Conservation (phyloP, 768 basidiomycete species). For the Antrodiella citrinella region DNA sequence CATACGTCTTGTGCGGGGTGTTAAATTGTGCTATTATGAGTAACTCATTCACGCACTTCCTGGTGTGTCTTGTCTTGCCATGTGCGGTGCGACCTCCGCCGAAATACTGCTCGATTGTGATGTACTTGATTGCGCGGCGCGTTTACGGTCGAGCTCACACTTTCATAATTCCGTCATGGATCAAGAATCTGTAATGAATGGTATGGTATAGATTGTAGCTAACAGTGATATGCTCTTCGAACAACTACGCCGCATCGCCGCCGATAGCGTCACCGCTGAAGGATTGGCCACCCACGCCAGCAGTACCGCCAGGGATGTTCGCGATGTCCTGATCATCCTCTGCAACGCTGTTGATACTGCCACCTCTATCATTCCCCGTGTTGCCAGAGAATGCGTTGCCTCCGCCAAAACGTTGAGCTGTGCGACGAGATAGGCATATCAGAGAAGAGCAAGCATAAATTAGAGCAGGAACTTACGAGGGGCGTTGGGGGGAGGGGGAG, state of each 20-base stretch:
- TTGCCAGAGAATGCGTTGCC: slow-evolving; percentile 10
- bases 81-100: too few relatives aligned
- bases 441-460: too few relatives aligned
- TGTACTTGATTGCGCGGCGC: slow-evolving; percentile 5
- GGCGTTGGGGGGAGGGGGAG: neutral
- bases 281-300: slow-evolving; percentile 18
- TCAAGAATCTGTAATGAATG: neutral
- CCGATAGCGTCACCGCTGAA: slow-evolving; percentile 14
- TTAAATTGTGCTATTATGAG: slow-evolving; percentile 16
- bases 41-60: neutral
- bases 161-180: slow-evolving; percentile 2
- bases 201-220: neutral
- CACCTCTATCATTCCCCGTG: slow-evolving; percentile 10
- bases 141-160: slow-evolving; percentile 1
- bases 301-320: slow-evolving; percentile 14
- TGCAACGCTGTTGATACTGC: slow-evolving; percentile 9
- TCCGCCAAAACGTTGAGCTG: slow-evolving; percentile 7
- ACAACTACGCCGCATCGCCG: slow-evolving; percentile 8
- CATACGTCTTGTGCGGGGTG: slow-evolving; percentile 8
- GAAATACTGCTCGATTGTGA: too few relatives aligned
- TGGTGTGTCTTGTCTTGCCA: too few relatives aligned
- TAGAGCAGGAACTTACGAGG: neutral
- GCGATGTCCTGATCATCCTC: slow-evolving; percentile 9
- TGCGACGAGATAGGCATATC: too few relatives aligned
- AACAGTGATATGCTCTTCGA: neutral